Base-by-base conservation (phyloP, 768 basidiomycete genomes). In the Macrocybe gigantea region DNA sequence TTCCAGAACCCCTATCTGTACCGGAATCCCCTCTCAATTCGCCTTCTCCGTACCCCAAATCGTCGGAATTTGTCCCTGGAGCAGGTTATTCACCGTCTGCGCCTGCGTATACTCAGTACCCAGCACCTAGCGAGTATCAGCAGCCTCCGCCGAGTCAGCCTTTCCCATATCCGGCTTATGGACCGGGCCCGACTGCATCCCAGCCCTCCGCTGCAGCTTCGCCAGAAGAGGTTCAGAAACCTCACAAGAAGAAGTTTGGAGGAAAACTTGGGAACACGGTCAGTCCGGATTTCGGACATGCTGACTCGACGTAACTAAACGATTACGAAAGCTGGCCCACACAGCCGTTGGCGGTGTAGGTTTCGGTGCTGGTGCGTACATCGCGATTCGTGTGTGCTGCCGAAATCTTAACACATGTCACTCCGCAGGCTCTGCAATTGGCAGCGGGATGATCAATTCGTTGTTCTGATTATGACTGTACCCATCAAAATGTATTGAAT, bases 271-370 rank as follows among this genome's bases (percentile, higher is more conserved):
- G 79, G 3, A 75, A 72, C 53, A 83, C 78, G 48, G 80, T 82
- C 47, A 50, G 60, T 52, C 34, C 33, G 15, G 29, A 12, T 13
- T 8, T 15, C 30, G 37, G 36, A 8, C 47, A 13, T 45, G 29
- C 11, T 35, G 8, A 33, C 7, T n/a, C 10, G 34, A 33, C 33
- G 30, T 53, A 45, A 56, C 14, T 52, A 29, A 15, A 29, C 12
- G 38, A 46, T 14, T 36, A 10, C 47, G 22, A 22, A 22, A 74
- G 78, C 62, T 79, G 55, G 78, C 77, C 5, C 68, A 77, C 44
- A 73, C 78, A 41, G 77, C 79, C 12, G 78, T 64, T 7, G 85
- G 85, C 33, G 86, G 86, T 56, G 74, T 79, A 44, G 86, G 86
- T 1, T 87, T 88, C 55, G 85, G 86, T 50, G 85, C 83, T 53